Conservation (phyloP, 2,329 filamentous ascomycete genomes). For the Colletotrichum sp. region DNA sequence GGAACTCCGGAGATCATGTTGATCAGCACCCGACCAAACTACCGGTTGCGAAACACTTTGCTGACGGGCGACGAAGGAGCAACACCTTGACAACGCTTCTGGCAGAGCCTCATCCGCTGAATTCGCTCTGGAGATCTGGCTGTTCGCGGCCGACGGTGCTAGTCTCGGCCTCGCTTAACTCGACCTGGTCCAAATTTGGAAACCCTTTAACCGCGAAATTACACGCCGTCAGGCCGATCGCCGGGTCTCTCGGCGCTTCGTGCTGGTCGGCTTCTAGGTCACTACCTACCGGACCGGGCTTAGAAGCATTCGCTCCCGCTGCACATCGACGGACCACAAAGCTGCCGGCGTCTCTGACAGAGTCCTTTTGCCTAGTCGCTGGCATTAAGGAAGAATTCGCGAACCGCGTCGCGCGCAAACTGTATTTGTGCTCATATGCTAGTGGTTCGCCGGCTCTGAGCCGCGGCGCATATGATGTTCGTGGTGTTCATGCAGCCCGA, state of each 20-base stretch:
- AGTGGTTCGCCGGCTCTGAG: not conserved
- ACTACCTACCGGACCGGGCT: not conserved
- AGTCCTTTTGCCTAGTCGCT: not conserved
- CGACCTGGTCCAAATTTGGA: not conserved
- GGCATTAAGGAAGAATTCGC: not conserved
- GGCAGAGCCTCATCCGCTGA: not conserved
- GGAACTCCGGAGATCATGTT: not conserved
- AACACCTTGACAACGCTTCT: not conserved
- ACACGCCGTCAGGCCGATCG: not conserved
- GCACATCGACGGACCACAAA: not conserved
- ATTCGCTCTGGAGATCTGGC: not conserved
- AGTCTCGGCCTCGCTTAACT: not conserved
- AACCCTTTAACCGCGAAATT: not conserved
- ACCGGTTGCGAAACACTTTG: not conserved
- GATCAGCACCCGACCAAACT: not conserved
- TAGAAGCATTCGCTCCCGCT: not conserved
- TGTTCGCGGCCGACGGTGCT: not conserved
- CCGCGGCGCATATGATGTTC: not conserved
- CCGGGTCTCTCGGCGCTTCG: slow-evolving; percentile 5
- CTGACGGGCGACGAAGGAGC: not conserved
- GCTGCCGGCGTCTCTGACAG: not conserved
- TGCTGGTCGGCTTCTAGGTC: not conserved
- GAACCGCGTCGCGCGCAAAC: not conserved
- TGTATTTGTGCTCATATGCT: not conserved
- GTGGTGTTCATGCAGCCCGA: slow-evolving; percentile 11